These are phyloP conservation scores for Penicillium sp. DNA, from an alignment of 2,329 filamentous ascomycete species.

Conservation along the genomic window DNA sequence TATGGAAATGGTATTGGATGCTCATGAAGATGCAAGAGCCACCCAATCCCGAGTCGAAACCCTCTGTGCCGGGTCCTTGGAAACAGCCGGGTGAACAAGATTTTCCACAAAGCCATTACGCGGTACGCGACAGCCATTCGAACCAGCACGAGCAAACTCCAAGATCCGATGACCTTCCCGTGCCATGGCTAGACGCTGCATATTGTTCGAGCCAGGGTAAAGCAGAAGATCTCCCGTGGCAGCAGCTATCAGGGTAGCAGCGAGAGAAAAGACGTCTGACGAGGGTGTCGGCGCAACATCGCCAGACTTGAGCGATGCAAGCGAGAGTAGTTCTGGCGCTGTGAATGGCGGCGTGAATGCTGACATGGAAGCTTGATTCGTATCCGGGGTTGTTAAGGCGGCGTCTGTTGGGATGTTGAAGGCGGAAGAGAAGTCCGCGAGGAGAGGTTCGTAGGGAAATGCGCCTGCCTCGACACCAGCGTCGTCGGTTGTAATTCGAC, in stretches of 20 bases:
- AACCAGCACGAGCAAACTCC: constrained; percentile 47
- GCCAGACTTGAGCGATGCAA: constrained; percentile 44
- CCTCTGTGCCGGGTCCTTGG: constrained; percentile 45
- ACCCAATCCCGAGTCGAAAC: constrained; percentile 43
- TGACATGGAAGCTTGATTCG: constrained; percentile 38
- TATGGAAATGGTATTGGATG: background rate
- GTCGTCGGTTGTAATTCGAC: constrained; percentile 26
- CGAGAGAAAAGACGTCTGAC: constrained; percentile 55
- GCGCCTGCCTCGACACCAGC: constrained; percentile 15
- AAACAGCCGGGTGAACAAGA: constrained; percentile 46
- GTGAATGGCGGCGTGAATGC: constrained; percentile 54
- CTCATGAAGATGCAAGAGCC: constrained; percentile 26
- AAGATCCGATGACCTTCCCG: constrained; percentile 52
- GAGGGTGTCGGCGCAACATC: constrained; percentile 44
- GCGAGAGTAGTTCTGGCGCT: constrained; percentile 51
- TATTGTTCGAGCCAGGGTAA: constrained; percentile 47
- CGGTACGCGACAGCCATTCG: constrained; percentile 47
- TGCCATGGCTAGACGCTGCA: constrained; percentile 52
- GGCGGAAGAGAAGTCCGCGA: constrained; percentile 54
- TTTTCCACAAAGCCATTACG: constrained; percentile 50
- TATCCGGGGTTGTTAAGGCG: constrained; percentile 16
- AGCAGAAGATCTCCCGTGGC: constrained; percentile 54
- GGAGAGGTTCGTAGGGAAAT: constrained; percentile 50
- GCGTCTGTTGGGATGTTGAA: constrained; percentile 31
- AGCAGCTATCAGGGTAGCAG: constrained; percentile 52